These are phyloP conservation scores for Salix exigua DNA, from an alignment of 345 rosid species.

Conservation along the genomic window DNA sequence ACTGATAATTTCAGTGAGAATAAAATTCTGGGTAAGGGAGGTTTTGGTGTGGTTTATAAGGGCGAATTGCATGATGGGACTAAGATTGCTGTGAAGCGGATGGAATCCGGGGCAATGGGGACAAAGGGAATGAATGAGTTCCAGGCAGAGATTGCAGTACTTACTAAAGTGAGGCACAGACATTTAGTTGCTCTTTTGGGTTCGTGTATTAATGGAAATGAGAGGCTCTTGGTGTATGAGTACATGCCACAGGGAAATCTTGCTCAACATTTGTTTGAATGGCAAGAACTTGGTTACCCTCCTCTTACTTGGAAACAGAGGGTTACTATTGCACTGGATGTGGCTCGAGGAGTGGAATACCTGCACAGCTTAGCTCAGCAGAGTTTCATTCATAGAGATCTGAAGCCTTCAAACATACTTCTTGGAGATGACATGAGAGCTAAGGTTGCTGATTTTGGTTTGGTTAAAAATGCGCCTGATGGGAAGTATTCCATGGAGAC, in stretches of 20 bases:
- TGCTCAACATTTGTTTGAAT: conserved; percentile 71
- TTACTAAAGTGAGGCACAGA: conserved; percentile 81
- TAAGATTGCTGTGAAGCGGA: conserved; percentile 79
- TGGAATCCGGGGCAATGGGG: conserved; percentile 58
- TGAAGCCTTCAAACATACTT: conserved; percentile 85
- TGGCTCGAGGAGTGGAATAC: conserved; percentile 89
- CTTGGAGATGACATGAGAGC: conserved; percentile 94
- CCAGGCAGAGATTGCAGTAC: conserved; percentile 83
- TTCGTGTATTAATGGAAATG: conserved; percentile 68
- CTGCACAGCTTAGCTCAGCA: conserved; percentile 84
- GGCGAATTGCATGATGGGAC: conserved; percentile 89
- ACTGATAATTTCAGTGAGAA: conserved; percentile 65
- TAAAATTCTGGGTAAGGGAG: conserved; percentile 75
- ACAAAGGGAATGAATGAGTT: conserved; percentile 77
- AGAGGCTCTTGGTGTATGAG: conserved; percentile 81
- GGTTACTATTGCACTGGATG: conserved; percentile 71
- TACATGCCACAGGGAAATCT: conserved; percentile 90
- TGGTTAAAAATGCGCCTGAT: conserved; percentile 84
- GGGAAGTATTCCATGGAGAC: conserved; percentile 86
- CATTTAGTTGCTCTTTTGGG: conserved; percentile 84
- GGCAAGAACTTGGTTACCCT: conserved; percentile 35
- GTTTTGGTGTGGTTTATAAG: conserved; percentile 80
- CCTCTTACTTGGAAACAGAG: conserved; percentile 84
- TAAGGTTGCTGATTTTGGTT: conserved; percentile 87
- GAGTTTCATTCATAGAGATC: conserved; percentile 87